Evolutionary conservation across 2,329 filamentous ascomycete species (phyloP), one percentile per base, ranked within the genome.

Genomic region (Fusarium robinianum): DNA sequence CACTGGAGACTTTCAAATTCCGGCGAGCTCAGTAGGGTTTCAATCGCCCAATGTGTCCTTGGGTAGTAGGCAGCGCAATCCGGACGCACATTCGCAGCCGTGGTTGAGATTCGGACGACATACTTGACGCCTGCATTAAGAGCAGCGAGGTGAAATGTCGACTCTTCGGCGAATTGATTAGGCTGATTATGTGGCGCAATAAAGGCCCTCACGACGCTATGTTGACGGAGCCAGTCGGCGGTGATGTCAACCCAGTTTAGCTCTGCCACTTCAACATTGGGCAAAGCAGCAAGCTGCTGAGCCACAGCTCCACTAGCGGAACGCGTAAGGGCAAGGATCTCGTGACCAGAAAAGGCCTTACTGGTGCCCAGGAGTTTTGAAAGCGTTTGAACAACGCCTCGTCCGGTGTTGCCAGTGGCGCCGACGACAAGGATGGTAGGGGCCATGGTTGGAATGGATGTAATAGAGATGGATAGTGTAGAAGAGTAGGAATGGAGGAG

Each of bases 31-130:
- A 73, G 58, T 26, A 73, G 39, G 5, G 56, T 14, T 49, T 74
- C 70, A 12, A 74, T 66, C 0, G 71, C 71, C 70, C 69, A 73
- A 33, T 74, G 70, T 1, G 53, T 23, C 5, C 70, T 61, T 4
- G 64, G 34, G 38, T 73, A 73, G 49, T 67, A 72, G 0, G 61
- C 64, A 1, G 12, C 24, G 29, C 9, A 62, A 38, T 67, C 63
- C 0, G 71, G 68, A n/a, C 57, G 58, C 3, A 72, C 64, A 15
- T 68, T 68, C 0, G 62, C 51, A 2, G 64, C 64, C 0, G 60
- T 68, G 0, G 71, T 74, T 0, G 68, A 73, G 44, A 73, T 68
- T 1, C 69, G 65, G 5, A 74, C 70, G 8, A 73, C 62, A 35
- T 74, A 73, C 32, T 69, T 49, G 2, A 74, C 65, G 8, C 69